Conservation (phyloP, 768 basidiomycete genomes). For the Mycena chlorophos region DNA sequence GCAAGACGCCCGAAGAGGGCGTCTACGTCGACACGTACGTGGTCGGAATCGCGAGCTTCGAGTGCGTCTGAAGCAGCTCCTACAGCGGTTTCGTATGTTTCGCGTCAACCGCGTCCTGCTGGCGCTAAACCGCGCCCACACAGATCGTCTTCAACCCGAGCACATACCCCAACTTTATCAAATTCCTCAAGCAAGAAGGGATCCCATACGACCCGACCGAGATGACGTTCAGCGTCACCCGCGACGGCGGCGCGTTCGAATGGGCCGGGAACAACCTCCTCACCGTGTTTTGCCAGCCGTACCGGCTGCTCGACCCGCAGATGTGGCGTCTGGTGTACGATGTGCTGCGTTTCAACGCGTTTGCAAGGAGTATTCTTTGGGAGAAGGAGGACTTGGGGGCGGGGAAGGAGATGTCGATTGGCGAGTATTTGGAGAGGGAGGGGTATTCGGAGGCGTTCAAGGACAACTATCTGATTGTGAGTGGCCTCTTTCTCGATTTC, state of each 20-base stretch:
- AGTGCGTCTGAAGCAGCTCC: neutral
- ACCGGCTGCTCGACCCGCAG: constrained; percentile 57
- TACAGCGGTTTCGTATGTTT: constrained; percentile 57
- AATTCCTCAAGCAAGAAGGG: constrained; percentile 54
- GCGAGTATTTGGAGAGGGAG: constrained; percentile 61
- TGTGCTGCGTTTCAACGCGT: constrained; percentile 71
- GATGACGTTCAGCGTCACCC: constrained; percentile 79
- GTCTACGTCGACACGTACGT: constrained; percentile 73
- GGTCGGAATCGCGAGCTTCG: neutral
- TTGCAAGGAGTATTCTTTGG: constrained; percentile 51
- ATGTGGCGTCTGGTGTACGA: constrained; percentile 79
- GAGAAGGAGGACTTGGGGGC: constrained; percentile 23
- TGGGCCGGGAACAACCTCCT: constrained; percentile 70
- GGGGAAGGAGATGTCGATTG: constrained; percentile 52
- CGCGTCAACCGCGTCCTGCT: neutral
- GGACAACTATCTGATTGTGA: constrained; percentile 74
- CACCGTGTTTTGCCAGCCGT: constrained; percentile 67
- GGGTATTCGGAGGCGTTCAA: constrained; percentile 68
- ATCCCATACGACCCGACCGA: constrained; percentile 59
- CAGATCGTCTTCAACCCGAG: constrained; percentile 77
- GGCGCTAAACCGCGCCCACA: neutral
- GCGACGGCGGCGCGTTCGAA: constrained; percentile 68
- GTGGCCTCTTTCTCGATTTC: constrained; percentile 22
- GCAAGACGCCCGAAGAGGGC: constrained; percentile 31
- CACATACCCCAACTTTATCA: constrained; percentile 78